A percentile compares a stretch with the other conserved stretches of the same genome.
Conservation (phyloP, 2,329 filamentous ascomycete species). For the Fusarium agapanthi region DNA sequence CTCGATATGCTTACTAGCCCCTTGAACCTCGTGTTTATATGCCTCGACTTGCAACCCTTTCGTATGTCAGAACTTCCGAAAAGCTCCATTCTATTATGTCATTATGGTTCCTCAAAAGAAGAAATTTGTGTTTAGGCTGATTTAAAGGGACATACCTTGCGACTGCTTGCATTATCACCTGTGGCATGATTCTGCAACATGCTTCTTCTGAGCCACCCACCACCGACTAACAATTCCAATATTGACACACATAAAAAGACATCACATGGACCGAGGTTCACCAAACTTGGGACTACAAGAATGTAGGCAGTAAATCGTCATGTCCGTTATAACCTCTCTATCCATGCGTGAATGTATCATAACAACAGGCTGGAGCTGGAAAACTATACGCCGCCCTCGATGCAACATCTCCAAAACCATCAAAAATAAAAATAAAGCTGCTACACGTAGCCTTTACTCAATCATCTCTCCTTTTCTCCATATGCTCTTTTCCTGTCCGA, state of each 20-base stretch:
- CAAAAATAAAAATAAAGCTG: conserved; percentile 6
- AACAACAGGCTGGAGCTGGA: conserved; percentile 16
- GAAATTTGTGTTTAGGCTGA: not conserved
- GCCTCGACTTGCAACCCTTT: not conserved
- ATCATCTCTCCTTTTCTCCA: conserved; percentile 28
- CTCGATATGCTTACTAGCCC: not conserved
- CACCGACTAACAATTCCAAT: not conserved
- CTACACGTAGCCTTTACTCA: conserved; percentile 6
- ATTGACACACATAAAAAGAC: not conserved
- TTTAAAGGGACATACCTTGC: not conserved
- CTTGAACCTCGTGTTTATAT: not conserved
- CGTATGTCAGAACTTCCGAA: not conserved
- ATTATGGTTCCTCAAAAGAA: not conserved
- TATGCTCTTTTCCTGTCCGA: conserved; percentile 31
- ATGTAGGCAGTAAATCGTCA: conserved; percentile 30
- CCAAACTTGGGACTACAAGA: not conserved
- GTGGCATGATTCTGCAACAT: not conserved
- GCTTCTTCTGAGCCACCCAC: not conserved
- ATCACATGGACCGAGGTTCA: not conserved
- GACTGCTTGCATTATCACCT: not conserved
- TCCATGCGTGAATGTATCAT: conserved; percentile 33
- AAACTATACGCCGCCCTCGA: conserved; percentile 26
- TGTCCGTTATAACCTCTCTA: conserved; percentile 35
- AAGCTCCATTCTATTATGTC: not conserved
- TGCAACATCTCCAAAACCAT: conserved; percentile 17